Percentiles rank a stretch among this genome's conserved stretches.
Evolutionary conservation across 495 filamentous ascomycete genomes (phyloP).

Genomic region (Aspergillus nidulans): DNA sequence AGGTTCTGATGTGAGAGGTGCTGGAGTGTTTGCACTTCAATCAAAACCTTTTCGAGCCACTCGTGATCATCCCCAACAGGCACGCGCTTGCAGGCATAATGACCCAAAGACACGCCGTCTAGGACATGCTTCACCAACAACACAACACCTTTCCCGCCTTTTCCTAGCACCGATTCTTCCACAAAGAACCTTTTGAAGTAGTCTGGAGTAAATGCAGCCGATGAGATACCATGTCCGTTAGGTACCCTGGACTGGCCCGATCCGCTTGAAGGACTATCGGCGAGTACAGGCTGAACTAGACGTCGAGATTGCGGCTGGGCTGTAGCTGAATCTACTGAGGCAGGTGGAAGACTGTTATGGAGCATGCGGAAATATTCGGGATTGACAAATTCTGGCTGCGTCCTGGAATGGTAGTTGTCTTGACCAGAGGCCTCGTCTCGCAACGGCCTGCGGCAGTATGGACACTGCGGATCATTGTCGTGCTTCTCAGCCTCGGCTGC

Average conservation of each 20-base stretch:
- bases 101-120: conserved; percentile 77
- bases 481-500: conserved; percentile 34
- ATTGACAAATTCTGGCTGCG: conserved; percentile 68
- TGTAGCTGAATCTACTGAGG: conserved; percentile 42
- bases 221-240: conserved; percentile 64
- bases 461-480: conserved; percentile 55
- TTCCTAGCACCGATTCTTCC: conserved; percentile 77
- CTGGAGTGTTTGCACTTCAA: conserved; percentile 89
- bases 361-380: conserved; percentile 95
- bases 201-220: conserved; percentile 79
- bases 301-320: conserved; percentile 43
- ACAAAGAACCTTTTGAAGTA: conserved; percentile 93
- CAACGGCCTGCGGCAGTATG: conserved; percentile 81
- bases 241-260: conserved; percentile 47
- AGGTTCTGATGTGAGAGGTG: conserved; percentile 89
- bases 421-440: conserved; percentile 43
- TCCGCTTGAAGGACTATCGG: conserved; percentile 31
- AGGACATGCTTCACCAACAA: conserved; percentile 85
- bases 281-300: conserved; percentile 44
- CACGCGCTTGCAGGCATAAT: conserved; percentile 95
- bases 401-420: conserved; percentile 30
- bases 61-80: conserved; percentile 93
- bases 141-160: conserved; percentile 92
- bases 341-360: conserved; percentile 54
- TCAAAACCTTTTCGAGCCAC: conserved; percentile 90